These are phyloP conservation scores for Fibroporia radiculosa DNA, from an alignment of 768 basidiomycete species.

Conservation along the genomic window DNA sequence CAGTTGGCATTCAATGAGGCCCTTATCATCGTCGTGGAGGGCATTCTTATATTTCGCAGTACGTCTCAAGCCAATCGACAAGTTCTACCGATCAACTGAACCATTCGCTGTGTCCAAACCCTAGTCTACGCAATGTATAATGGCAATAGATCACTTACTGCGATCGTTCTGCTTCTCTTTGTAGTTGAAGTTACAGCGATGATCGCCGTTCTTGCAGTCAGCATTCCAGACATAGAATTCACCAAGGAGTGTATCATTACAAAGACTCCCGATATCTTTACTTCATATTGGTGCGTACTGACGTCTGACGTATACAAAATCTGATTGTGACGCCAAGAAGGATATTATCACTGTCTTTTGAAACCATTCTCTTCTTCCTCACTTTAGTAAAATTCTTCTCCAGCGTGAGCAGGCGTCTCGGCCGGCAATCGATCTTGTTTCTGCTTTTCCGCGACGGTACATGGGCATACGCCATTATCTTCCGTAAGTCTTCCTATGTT, in stretches of 20 bases:
- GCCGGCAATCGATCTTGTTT: neutral
- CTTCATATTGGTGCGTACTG: slow-evolving; percentile 6
- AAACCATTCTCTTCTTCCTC: slow-evolving; percentile 7
- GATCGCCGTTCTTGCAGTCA: slow-evolving; percentile 5
- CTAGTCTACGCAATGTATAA: slow-evolving; percentile 11
- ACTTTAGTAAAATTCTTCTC: slow-evolving; percentile 6
- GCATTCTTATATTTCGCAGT: slow-evolving; percentile 8
- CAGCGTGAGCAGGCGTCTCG: neutral
- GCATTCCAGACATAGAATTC: slow-evolving; percentile 9
- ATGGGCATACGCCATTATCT: slow-evolving; percentile 12
- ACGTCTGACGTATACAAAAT: no score
- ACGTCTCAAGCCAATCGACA: neutral
- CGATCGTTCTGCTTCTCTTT: slow-evolving; percentile 2
- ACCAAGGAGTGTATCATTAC: slow-evolving; percentile 7
- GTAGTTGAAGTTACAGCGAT: slow-evolving; percentile 5
- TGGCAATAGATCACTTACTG: neutral
- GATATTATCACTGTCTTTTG: slow-evolving; percentile 6
- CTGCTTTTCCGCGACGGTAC: slow-evolving; percentile 8
- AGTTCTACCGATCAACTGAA: neutral
- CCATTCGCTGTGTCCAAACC: no score
- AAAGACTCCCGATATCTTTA: slow-evolving; percentile 3
- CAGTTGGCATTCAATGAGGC: slow-evolving; percentile 3
- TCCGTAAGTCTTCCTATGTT: slow-evolving; percentile 1
- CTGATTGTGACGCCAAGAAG: slow-evolving; percentile 1
- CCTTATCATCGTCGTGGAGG: slow-evolving; percentile 7